These are phyloP conservation scores for Gynostemma pentaphyllum DNA, from an alignment of 306 rosid species.

Conservation along the genomic window DNA sequence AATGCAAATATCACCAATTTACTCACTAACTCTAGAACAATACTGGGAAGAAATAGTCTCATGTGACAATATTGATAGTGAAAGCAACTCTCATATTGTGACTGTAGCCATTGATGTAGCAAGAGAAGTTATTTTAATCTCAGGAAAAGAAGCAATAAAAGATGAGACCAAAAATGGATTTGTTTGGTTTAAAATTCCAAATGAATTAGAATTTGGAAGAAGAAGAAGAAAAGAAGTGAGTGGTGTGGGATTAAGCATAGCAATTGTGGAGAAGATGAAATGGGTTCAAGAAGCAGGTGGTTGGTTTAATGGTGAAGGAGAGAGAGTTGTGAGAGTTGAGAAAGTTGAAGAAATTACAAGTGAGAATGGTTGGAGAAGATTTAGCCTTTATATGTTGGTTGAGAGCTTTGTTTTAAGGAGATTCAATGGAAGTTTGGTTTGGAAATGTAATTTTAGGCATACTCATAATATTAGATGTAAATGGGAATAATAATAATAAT, in stretches of 20 bases:
- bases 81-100: conserved; percentile 20
- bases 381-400: conserved; percentile 13
- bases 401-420: conserved; percentile 11
- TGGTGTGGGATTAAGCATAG: conserved; percentile 48
- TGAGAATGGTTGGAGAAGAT: conserved; percentile 11
- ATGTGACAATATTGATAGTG: conserved; percentile 24
- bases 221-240: too few relatives aligned
- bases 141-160: conserved; percentile 39
- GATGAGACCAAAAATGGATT: conserved; percentile 28
- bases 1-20: conserved; percentile 50
- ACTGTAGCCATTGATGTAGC: conserved; percentile 35
- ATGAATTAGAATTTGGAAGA: conserved; percentile 20
- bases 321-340: conserved; percentile 28
- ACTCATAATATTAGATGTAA: conserved; percentile 5
- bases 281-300: conserved; percentile 73
- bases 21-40: conserved; percentile 60
- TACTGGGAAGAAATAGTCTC: conserved; percentile 74
- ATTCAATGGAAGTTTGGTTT: background rate
- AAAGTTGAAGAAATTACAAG: conserved; percentile 35
- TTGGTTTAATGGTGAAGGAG: conserved; percentile 42
- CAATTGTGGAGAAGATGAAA: conserved; percentile 48
- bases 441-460: conserved; percentile 7
- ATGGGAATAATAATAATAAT: conserved; percentile 13
- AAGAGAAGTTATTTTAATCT: conserved; percentile 45
- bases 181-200: conserved; percentile 39